Evolutionary conservation across 164 flowering plant species (phyloP).

Genomic region (Macadamia integrifolia): DNA sequence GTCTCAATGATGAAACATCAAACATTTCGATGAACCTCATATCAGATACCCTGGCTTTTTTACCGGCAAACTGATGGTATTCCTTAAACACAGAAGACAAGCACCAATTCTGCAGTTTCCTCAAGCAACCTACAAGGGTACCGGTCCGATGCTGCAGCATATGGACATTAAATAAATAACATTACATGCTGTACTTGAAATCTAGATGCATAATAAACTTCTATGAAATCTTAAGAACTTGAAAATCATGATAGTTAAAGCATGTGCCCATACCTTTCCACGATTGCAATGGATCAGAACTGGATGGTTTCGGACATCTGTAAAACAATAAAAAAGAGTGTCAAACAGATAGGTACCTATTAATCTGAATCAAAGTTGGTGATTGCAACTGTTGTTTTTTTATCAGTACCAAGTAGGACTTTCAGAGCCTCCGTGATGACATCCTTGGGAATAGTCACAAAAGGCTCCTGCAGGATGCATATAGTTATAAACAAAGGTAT

Average conservation of each 20-base stretch:
- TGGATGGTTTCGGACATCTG: constrained; percentile 78
- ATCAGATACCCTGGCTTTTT: constrained; percentile 54
- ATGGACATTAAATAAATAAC: no score
- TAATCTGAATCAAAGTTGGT: neutral
- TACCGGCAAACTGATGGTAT: constrained; percentile 66
- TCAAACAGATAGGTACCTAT: neutral
- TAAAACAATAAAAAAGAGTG: neutral
- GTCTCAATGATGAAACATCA: constrained; percentile 42
- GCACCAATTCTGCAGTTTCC: constrained; percentile 83
- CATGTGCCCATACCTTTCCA: constrained; percentile 51
- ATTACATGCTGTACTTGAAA: no score
- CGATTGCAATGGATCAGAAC: constrained; percentile 73
- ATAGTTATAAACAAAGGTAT: constrained; percentile 3
- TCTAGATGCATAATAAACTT: no score
- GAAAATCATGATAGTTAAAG: no score
- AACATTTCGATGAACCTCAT: constrained; percentile 59
- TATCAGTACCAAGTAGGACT: constrained; percentile 54
- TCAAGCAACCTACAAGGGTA: constrained; percentile 70
- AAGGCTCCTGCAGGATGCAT: constrained; percentile 42
- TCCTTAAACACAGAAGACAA: constrained; percentile 63
- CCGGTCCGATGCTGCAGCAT: constrained; percentile 76
- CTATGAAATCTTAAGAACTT: no score
- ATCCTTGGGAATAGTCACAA: constrained; percentile 39
- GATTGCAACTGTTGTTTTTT: neutral
- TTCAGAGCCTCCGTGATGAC: constrained; percentile 59